Percentiles rank a stretch among this genome's conserved stretches.
phyloP scores from a whole-genome alignment of 1,284 basidiomycete genomes.

The Ganoderma lingzhi region DNA sequence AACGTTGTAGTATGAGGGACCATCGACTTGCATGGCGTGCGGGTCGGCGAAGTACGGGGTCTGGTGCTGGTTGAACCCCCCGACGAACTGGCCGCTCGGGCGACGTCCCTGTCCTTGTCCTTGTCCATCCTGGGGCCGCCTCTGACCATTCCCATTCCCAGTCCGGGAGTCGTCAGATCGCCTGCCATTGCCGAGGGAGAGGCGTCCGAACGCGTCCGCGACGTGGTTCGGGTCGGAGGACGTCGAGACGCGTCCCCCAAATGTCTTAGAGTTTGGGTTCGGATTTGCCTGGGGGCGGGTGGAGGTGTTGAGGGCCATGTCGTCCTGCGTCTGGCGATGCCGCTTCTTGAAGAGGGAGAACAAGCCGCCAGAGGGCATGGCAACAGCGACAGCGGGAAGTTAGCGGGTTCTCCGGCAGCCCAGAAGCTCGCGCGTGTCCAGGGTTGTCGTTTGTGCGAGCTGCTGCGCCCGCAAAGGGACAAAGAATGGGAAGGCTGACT shows the following conservation, averaged over 20 bases:
- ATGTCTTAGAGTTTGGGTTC: not conserved
- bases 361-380: conserved; percentile 16
- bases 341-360: conserved; percentile 31
- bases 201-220: conserved; percentile 25
- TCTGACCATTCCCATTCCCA: not conserved
- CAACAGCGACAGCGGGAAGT: conserved; percentile 1
- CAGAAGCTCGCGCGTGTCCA: conserved; percentile 13
- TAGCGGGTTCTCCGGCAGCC: not conserved
- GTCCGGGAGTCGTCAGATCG: not conserved
- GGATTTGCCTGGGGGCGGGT: not conserved
- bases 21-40: conserved; percentile 7
- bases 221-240: conserved; percentile 18
- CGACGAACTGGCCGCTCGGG: conserved; percentile 36
- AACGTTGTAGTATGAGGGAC: not conserved
- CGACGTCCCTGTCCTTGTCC: conserved; percentile 12
- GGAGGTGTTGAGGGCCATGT: conserved; percentile 12
- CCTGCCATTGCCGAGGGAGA: conserved; percentile 16
- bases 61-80: conserved; percentile 39
- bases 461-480: conserved; percentile 11
- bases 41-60: conserved; percentile 12
- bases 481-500: conserved; percentile 10
- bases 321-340: conserved; percentile 15
- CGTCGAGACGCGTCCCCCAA: conserved; percentile 19
- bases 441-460: conserved; percentile 4
- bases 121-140: conserved; percentile 1